Percentiles rank a stretch among this genome's conserved stretches.
Evolutionary conservation across 2,329 filamentous ascomycete genomes (phyloP).

Genomic region (Aspergillus proliferans): DNA sequence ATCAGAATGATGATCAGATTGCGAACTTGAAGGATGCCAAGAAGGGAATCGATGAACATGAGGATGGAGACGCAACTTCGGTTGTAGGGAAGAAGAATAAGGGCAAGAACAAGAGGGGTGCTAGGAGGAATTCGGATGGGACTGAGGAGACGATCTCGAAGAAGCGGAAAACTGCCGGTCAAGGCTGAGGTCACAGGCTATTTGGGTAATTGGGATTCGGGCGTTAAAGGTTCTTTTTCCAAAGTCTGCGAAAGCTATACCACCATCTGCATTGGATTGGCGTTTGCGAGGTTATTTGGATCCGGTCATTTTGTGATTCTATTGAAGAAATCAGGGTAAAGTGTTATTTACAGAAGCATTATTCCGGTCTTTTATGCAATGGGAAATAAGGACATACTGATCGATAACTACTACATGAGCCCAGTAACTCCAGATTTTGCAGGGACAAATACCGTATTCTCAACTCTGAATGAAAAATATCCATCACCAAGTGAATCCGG

Average conservation of each 20-base stretch:
- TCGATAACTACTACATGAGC: background rate
- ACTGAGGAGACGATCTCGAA: slow-evolving; percentile 30
- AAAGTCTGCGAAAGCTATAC: slow-evolving; percentile 1
- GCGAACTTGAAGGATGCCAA: slow-evolving; percentile 32
- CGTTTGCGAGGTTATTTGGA: slow-evolving; percentile 1
- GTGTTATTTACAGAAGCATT: no score
- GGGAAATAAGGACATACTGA: no score
- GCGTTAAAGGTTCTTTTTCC: slow-evolving; percentile 7
- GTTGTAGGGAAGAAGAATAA: slow-evolving; percentile 29
- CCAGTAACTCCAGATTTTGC: no score
- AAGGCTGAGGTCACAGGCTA: background rate
- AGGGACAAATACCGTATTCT: no score
- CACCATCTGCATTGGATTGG: slow-evolving; percentile 9
- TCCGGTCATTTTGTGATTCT: background rate
- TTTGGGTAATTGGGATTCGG: slow-evolving; percentile 1
- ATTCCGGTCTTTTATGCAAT: no score
- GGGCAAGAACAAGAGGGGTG: slow-evolving; percentile 30
- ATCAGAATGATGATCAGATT: slow-evolving; percentile 40
- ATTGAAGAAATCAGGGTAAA: background rate
- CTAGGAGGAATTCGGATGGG: slow-evolving; percentile 27
- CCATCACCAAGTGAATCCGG: no score
- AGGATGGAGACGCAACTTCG: slow-evolving; percentile 13
- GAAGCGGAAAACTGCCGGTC: slow-evolving; percentile 24
- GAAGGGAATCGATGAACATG: slow-evolving; percentile 24
- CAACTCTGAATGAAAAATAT: no score